A percentile compares a stretch with the other conserved stretches of the same genome.
These are phyloP conservation scores for Fusarium multiceps DNA, from an alignment of 2,329 filamentous ascomycete species.

Conservation along the genomic window DNA sequence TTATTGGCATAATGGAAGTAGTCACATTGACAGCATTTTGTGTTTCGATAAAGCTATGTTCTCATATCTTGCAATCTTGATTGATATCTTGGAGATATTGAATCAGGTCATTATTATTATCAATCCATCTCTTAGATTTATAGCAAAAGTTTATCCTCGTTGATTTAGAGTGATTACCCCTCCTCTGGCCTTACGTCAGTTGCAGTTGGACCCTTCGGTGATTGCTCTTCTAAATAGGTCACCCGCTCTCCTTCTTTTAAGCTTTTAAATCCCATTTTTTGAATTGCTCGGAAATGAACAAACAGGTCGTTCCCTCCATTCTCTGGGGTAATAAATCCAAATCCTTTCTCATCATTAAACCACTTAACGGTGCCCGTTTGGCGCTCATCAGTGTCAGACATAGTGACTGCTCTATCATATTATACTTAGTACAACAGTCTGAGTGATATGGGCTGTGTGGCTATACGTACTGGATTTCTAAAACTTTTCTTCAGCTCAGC, in stretches of 20 bases:
- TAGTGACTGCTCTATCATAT: neutral
- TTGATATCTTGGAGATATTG: too few relatives aligned
- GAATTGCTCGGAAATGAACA: neutral
- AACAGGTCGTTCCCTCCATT: neutral
- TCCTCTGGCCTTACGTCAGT: accelerated
- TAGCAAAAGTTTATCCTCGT: neutral
- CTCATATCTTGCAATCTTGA: neutral
- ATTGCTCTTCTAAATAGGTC: accelerated
- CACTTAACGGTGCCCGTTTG: neutral
- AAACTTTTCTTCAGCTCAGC: accelerated
- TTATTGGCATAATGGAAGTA: too few relatives aligned
- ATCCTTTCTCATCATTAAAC: neutral
- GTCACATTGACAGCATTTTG: too few relatives aligned
- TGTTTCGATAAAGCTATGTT: neutral
- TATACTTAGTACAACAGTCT: neutral
- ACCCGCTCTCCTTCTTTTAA: neutral
- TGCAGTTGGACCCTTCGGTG: neutral
- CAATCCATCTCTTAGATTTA: neutral
- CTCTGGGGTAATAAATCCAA: neutral
- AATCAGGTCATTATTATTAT: neutral
- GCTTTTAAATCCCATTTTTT: neutral
- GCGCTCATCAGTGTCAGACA: neutral
- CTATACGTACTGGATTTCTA: neutral
- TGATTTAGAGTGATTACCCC: neutral
- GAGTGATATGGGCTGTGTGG: neutral